Evolutionary conservation across 352 stramenopile species (phyloP).

Genomic region (Phytophthora hybrid): DNA sequence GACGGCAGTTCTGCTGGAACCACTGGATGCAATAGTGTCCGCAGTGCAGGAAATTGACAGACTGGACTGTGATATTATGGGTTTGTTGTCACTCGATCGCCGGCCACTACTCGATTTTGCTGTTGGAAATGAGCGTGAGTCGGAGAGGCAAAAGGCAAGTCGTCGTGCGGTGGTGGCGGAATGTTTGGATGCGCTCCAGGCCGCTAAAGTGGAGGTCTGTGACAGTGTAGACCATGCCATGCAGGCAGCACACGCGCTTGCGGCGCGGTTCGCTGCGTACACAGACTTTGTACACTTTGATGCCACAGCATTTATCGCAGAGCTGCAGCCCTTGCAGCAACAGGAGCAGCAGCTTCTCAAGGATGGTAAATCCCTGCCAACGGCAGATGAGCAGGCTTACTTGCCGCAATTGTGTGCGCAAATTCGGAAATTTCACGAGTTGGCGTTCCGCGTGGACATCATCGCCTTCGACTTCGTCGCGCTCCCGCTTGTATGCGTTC

Average conservation of each 20-base stretch:
- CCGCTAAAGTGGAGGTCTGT: slow-evolving; percentile 64
- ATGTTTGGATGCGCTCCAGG: slow-evolving; percentile 54
- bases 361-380: slow-evolving; percentile 23
- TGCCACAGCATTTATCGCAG: slow-evolving; percentile 69
- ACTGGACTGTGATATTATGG: slow-evolving; percentile 93
- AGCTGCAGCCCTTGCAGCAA: slow-evolving; percentile 54
- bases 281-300: slow-evolving; percentile 89
- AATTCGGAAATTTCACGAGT: slow-evolving; percentile 82
- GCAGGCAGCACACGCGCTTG: slow-evolving; percentile 68
- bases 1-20: slow-evolving; percentile 70
- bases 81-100: slow-evolving; percentile 79
- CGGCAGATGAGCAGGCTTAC: slow-evolving; percentile 35
- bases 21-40: slow-evolving; percentile 80
- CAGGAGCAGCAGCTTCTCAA: slow-evolving; percentile 45
- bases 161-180: slow-evolving; percentile 51
- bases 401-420: slow-evolving; percentile 64
- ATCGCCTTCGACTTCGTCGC: slow-evolving; percentile 79
- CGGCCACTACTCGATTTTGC: slow-evolving; percentile 66
- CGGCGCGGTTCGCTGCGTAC: slow-evolving; percentile 77
- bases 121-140: slow-evolving; percentile 22
- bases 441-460: slow-evolving; percentile 64
- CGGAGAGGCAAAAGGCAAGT: slow-evolving; percentile 6
- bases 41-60: slow-evolving; percentile 84
- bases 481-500: slow-evolving; percentile 86
- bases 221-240: slow-evolving; percentile 72